Evolutionary conservation across 2,329 filamentous ascomycete species (phyloP).

Genomic region (Fusarium proliferatum): DNA sequence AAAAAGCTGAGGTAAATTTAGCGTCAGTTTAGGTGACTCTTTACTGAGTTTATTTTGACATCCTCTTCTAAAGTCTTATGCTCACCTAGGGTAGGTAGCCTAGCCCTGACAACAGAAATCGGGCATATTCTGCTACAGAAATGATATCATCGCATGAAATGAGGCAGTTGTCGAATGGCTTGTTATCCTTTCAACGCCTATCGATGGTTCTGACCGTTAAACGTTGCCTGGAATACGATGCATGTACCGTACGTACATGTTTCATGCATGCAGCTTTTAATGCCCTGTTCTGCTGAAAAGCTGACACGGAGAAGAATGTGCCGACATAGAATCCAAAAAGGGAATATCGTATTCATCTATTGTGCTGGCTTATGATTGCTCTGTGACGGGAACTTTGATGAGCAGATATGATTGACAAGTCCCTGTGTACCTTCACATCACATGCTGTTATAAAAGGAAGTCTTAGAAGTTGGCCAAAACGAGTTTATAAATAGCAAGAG

Average conservation of each 20-base stretch:
- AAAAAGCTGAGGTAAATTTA: rapidly evolving
- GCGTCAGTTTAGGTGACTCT: not conserved
- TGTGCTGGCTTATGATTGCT: not conserved
- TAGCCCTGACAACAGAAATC: not conserved
- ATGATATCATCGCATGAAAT: not conserved
- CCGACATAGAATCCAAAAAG: not conserved
- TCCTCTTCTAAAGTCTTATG: not conserved
- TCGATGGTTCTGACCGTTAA: not conserved
- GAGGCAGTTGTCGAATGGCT: not conserved
- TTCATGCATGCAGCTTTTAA: not conserved
- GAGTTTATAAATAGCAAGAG: not conserved
- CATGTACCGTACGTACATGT: not conserved
- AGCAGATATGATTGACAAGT: slow-evolving; percentile 2
- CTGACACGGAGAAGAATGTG: not conserved
- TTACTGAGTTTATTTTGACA: not conserved
- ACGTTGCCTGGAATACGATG: slow-evolving; percentile 10
- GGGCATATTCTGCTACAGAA: not conserved
- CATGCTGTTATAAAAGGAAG: not conserved
- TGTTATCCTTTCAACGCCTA: not conserved
- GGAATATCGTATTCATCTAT: not conserved
- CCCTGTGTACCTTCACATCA: slow-evolving; percentile 4
- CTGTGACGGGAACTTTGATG: not conserved
- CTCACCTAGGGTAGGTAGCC: not conserved
- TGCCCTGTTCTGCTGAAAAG: not conserved
- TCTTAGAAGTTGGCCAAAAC: no score